Conservation (phyloP, 306 rosid genomes). For the Mimosa bimucronata region DNA sequence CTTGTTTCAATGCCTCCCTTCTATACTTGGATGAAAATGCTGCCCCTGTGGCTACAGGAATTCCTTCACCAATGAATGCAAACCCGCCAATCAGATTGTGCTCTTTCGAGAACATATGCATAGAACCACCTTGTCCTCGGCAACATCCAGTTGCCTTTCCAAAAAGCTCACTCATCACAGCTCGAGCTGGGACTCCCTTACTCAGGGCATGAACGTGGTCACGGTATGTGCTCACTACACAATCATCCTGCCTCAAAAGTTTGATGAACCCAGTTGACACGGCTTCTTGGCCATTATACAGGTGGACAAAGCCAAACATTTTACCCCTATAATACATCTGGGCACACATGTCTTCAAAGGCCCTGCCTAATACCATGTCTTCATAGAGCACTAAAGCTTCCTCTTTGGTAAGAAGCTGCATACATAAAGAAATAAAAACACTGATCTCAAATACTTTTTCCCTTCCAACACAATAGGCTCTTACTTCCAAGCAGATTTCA, state of each 20-base stretch:
- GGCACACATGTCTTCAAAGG: constrained; percentile 96
- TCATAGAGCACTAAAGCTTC: constrained; percentile 91
- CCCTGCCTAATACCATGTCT: constrained; percentile 92
- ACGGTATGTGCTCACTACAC: constrained; percentile 88
- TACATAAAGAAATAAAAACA: constrained; percentile 34
- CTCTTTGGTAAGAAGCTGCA: constrained; percentile 84
- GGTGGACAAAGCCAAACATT: constrained; percentile 98
- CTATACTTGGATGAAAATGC: constrained; percentile 84
- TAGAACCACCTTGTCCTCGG: constrained; percentile 99
- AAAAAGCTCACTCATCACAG: constrained; percentile 97
- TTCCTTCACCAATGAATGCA: constrained; percentile 98
- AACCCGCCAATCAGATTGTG: constrained; percentile 90
- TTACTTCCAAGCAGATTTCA: neutral
- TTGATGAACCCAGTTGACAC: constrained; percentile 97
- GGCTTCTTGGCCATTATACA: constrained; percentile 99
- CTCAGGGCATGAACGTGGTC: constrained; percentile 98
- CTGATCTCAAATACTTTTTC: constrained; percentile 25
- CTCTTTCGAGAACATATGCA: constrained; percentile 99
- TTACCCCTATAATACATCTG: constrained; percentile 98
- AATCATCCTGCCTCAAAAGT: constrained; percentile 76
- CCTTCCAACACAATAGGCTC: neutral
- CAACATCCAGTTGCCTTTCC: constrained; percentile 97
- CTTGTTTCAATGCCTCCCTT: constrained; percentile 82
- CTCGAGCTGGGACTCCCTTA: constrained; percentile 92
- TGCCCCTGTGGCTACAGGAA: constrained; percentile 96